Conservation (phyloP, 2,329 filamentous ascomycete genomes). For the Colletotrichum sp. region DNA sequence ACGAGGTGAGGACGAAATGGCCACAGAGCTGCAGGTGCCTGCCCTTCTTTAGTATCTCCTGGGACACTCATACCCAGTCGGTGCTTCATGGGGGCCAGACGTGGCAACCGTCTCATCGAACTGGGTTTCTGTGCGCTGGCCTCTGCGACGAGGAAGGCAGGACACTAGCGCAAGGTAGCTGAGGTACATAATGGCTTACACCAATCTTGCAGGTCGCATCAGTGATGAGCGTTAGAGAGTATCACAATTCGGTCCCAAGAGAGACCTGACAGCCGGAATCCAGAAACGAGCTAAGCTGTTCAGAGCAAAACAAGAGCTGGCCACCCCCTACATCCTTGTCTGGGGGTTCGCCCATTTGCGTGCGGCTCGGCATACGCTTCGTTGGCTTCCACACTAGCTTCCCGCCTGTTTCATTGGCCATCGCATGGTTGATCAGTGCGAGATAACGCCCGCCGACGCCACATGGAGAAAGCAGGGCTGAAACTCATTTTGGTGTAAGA, state of each 20-base stretch:
- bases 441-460: neutral
- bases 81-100: neutral
- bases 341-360: neutral
- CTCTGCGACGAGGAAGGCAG: neutral
- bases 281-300: neutral
- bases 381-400: neutral
- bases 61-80: neutral
- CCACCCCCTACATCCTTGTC: neutral
- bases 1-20: neutral
- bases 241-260: conserved; percentile 1
- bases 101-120: neutral
- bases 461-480: neutral
- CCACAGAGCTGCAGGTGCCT: neutral
- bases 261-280: neutral
- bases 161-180: neutral
- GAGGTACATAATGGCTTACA: conserved; percentile 15
- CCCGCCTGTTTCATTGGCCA: conserved; percentile 10
- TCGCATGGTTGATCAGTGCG: conserved; percentile 3
- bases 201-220: neutral
- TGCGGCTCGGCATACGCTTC: neutral
- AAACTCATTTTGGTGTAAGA: neutral
- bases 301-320: neutral
- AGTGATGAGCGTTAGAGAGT: neutral
- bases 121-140: conserved; percentile 15
- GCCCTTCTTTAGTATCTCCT: conserved; percentile 16